phyloP scores from a whole-genome alignment of 306 rosid species.

The Vigna unguiculata region DNA sequence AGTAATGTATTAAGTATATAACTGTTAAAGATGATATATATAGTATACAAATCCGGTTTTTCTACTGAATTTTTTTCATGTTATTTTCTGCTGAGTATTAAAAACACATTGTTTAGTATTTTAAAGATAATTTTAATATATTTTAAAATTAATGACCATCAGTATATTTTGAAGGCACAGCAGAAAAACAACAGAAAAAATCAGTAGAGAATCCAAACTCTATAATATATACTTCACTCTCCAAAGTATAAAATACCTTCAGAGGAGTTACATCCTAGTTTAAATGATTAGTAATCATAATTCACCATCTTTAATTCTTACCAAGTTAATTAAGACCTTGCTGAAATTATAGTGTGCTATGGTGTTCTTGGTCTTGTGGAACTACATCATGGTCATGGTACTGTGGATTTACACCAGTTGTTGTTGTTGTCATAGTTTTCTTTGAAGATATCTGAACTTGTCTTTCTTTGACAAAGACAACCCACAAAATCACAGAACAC shows the following conservation, averaged over 20 bases:
- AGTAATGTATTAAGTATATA: no score
- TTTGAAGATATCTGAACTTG: conserved; percentile 35
- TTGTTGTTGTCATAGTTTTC: background rate
- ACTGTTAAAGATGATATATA: background rate
- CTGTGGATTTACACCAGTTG: background rate
- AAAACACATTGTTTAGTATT: no score
- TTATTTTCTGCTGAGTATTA: no score
- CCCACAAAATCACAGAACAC: conserved; percentile 63
- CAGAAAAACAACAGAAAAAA: no score
- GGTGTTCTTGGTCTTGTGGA: background rate
- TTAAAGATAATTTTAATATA: no score
- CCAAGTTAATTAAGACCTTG: background rate
- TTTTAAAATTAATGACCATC: no score
- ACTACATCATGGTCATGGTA: background rate
- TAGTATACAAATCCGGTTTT: no score
- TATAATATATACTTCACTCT: background rate
- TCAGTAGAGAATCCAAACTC: no score
- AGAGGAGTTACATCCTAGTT: background rate
- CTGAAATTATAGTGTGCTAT: background rate
- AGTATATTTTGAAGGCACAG: no score
- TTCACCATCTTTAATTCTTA: background rate
- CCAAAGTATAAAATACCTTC: background rate
- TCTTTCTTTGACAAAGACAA: conserved; percentile 49
- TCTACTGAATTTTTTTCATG: no score
- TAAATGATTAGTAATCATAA: background rate